Evolutionary conservation across 768 basidiomycete genomes (phyloP), one percentile per base, ranked within the genome.

Genomic region (Guyanaporus albipodus): DNA sequence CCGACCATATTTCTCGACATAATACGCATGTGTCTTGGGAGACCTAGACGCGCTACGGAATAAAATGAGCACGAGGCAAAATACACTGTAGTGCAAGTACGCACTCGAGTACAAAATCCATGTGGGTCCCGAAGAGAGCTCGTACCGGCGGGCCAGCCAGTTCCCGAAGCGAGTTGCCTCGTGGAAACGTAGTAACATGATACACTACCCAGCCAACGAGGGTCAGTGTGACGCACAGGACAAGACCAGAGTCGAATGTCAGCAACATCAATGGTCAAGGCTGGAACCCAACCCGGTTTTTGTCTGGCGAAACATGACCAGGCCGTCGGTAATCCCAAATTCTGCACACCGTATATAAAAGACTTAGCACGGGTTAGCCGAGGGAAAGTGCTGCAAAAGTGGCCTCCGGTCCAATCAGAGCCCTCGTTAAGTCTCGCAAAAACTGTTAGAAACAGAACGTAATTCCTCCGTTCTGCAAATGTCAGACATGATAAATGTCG

Each of bases 1-100:
- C 47, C 84, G 75, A 4, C 89, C 89, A 58, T 85, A 87, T 42
- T 72, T 70, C 49, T 74, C 60, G 8, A 79, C 73, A 43, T 77
- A 77, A 9, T 62, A 55, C 34, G 82, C 78, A 50, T 87, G 77
- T 2, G 72, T 73, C 51, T 56, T 69, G 8, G 76, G 74, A 5
- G 84, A 85, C 11, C 70, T 64, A 22, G 67, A 67, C 15, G 76
- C 80, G 58, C 79, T 86, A 60, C n/a, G 33, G n/a, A 32, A 17
- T 19, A 10, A 29, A 29, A 24, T 45, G 26, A 44, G 37, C 7
- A 17, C 14, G 8, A 33, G 39, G n/a, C 18, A 14, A 26, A 22
- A 17, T 33, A 41, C 9, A 9, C 18, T 36, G 15, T 23, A 31
- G 34, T 10, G 23, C 22, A 37, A 34, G 33, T 10, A 67, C 79